phyloP scores from a whole-genome alignment of 345 rosid species.

The Bretschneidera sinensis region DNA sequence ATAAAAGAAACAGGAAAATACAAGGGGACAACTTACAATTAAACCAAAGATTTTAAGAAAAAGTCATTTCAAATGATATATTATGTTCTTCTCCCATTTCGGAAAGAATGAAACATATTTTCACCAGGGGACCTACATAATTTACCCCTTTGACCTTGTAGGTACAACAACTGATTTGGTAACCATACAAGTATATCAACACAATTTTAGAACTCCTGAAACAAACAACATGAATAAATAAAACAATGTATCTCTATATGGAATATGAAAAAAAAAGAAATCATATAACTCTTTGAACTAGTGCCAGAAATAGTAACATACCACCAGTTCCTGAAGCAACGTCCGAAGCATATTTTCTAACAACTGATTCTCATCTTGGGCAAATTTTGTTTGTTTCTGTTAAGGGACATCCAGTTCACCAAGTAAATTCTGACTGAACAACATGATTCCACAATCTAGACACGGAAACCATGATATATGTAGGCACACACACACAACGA shows the following conservation, averaged over 20 bases:
- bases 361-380: slow-evolving; percentile 93
- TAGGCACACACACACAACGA: background rate
- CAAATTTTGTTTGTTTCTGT: slow-evolving; percentile 87
- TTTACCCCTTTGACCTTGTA: too few species aligned
- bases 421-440: slow-evolving; percentile 7
- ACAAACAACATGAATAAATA: background rate
- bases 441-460: background rate
- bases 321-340: slow-evolving; percentile 87
- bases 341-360: slow-evolving; percentile 86
- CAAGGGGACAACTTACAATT: too few species aligned
- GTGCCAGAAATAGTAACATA: slow-evolving; percentile 23
- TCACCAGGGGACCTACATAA: too few species aligned
- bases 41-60: too few species aligned
- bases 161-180: too few species aligned
- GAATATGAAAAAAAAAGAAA: slow-evolving; percentile 3
- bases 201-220: background rate
- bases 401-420: slow-evolving; percentile 11
- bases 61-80: too few species aligned
- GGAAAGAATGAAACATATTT: too few species aligned
- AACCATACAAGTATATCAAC: background rate
- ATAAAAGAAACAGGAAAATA: too few species aligned
- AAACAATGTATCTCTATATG: background rate
- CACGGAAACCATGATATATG: background rate
- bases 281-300: background rate
- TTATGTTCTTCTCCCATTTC: too few species aligned